Percentiles rank a stretch among this genome's conserved stretches.
Evolutionary conservation across 495 filamentous ascomycete species (phyloP).

Genomic region (Baudoinia panamericana): DNA sequence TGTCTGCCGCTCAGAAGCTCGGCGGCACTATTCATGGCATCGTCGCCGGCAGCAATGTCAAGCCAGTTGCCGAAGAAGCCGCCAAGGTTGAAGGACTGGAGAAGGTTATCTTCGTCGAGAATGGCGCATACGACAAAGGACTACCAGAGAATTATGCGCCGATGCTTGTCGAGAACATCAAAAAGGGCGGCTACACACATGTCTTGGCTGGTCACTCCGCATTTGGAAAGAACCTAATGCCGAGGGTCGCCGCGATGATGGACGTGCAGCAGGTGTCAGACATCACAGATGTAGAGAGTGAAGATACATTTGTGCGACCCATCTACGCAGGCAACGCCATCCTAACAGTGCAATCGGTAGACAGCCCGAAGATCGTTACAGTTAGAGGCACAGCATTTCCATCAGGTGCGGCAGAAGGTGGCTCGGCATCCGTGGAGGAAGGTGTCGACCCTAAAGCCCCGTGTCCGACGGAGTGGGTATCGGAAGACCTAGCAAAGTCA

Average conservation of each 20-base stretch:
- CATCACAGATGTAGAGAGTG: constrained; percentile 70
- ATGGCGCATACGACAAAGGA: constrained; percentile 82
- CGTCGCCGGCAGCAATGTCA: constrained; percentile 69
- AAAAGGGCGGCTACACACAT: constrained; percentile 84
- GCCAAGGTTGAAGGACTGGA: constrained; percentile 81
- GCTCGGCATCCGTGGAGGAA: constrained; percentile 46
- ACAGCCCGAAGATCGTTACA: constrained; percentile 77
- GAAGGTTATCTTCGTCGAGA: constrained; percentile 81
- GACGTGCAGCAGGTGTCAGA: constrained; percentile 90
- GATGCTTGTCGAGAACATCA: constrained; percentile 86
- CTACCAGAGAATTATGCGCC: constrained; percentile 93
- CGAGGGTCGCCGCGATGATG: constrained; percentile 86
- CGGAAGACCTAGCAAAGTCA: constrained; percentile 81
- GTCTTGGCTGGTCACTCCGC: constrained; percentile 83
- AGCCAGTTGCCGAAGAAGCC: constrained; percentile 69
- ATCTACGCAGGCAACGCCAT: constrained; percentile 98
- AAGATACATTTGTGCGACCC: constrained; percentile 91
- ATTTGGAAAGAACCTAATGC: constrained; percentile 91
- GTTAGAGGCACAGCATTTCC: constrained; percentile 85
- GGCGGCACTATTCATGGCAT: constrained; percentile 79
- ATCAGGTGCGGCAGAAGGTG: constrained; percentile 39
- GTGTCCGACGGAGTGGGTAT: constrained; percentile 71
- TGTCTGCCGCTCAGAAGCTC: constrained; percentile 76
- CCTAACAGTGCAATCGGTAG: constrained; percentile 84
- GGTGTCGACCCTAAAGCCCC: constrained; percentile 62